These are phyloP conservation scores for Chrysosporium queenslandicum DNA, from an alignment of 2,329 filamentous ascomycete genomes.

Conservation along the genomic window DNA sequence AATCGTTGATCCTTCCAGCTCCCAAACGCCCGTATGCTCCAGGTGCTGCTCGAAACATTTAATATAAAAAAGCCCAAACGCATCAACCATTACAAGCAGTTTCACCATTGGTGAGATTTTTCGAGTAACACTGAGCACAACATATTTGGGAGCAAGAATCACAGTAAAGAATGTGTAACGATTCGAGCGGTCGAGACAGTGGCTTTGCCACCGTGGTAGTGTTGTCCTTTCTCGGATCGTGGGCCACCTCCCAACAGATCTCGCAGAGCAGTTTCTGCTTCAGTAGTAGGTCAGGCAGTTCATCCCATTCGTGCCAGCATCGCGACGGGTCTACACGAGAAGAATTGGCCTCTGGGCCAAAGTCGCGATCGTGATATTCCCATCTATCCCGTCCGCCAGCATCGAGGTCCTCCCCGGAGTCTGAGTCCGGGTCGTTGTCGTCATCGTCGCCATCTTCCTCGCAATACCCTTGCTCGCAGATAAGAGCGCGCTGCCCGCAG, in stretches of 20 bases:
- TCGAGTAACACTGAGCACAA: too few relatives aligned
- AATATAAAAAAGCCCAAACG: too few relatives aligned
- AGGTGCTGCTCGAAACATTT: neutral
- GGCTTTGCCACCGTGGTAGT: neutral
- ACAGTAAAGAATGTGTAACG: too few relatives aligned
- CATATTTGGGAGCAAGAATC: too few relatives aligned
- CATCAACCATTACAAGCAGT: too few relatives aligned
- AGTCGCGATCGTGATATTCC: neutral
- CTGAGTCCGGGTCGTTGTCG: neutral
- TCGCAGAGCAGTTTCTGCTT: slow-evolving; percentile 16
- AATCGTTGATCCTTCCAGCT: too few relatives aligned
- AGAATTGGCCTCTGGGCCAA: neutral
- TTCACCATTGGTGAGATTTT: too few relatives aligned
- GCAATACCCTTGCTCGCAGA: slow-evolving; percentile 20
- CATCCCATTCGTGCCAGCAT: neutral
- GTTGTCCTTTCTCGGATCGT: slow-evolving; percentile 6
- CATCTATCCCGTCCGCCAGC: slow-evolving; percentile 19
- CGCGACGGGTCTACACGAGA: neutral
- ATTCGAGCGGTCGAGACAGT: neutral
- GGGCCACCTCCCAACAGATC: slow-evolving; percentile 11
- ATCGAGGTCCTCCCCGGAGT: slow-evolving; percentile 29
- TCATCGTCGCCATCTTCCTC: slow-evolving; percentile 1
- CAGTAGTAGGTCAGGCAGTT: neutral
- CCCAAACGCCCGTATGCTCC: too few relatives aligned
- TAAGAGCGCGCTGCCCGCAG: slow-evolving; percentile 30